Conservation (phyloP, 2,329 filamentous ascomycete genomes). For the Monosporascus cannonballus region DNA sequence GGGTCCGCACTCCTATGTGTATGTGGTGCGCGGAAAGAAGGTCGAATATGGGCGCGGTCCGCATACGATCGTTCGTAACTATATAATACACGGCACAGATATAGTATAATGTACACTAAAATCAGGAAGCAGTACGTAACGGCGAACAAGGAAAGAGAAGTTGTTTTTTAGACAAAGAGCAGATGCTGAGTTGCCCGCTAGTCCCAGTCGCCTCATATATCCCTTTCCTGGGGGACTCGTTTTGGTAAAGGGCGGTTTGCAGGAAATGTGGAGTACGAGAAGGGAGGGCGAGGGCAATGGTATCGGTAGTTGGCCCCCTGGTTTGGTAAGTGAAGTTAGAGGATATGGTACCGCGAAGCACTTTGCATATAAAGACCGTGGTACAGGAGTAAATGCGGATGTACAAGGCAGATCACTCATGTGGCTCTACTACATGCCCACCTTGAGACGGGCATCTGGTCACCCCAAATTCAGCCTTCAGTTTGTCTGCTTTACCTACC, state of each 20-base stretch:
- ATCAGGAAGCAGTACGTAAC: neutral
- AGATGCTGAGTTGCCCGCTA: neutral
- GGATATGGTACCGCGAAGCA: constrained; percentile 8
- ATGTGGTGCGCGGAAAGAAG: neutral
- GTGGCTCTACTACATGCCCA: constrained; percentile 16
- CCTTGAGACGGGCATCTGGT: neutral
- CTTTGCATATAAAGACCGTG: constrained; percentile 22
- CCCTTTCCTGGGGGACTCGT: neutral
- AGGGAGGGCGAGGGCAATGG: constrained; percentile 1
- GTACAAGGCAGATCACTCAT: constrained; percentile 25
- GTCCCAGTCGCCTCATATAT: neutral
- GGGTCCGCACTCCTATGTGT: neutral
- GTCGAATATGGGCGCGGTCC: neutral
- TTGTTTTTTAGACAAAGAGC: neutral
- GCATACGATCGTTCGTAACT: neutral
- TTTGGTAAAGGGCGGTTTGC: neutral
- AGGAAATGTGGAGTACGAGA: neutral
- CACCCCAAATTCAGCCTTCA: neutral
- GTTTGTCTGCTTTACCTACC: neutral
- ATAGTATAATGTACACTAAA: neutral
- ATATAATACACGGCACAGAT: neutral
- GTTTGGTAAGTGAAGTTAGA: neutral
- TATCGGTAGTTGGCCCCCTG: constrained; percentile 2
- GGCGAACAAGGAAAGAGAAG: neutral
- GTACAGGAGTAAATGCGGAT: constrained; percentile 21